Evolutionary conservation across 441 rosid species (phyloP).

Genomic region (Sinapis alba): DNA sequence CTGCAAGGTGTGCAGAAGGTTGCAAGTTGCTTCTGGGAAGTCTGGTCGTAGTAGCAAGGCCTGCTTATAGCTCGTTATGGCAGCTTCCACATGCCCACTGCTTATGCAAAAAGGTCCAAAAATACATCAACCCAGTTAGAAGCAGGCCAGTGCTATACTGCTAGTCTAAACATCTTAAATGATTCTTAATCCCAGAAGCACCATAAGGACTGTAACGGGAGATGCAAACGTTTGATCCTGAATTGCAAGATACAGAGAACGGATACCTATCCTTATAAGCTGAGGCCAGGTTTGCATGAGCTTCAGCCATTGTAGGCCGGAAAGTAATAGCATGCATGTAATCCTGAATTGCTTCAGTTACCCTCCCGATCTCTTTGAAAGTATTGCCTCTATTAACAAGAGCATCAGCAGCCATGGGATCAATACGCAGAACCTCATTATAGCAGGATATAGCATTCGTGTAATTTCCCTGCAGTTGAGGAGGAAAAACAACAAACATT

Average conservation of each 20-base stretch:
- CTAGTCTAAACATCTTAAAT: neutral
- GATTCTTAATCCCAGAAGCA: neutral
- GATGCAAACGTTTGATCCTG: neutral
- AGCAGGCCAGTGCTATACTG: constrained; percentile 1
- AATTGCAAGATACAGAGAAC: neutral
- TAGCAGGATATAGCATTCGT: constrained; percentile 98
- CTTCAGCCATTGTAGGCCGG: constrained; percentile 97
- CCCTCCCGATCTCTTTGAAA: constrained; percentile 95
- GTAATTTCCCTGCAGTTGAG: constrained; percentile 75
- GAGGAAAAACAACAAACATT: constrained; percentile 8
- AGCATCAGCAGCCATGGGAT: constrained; percentile 98
- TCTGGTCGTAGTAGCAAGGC: constrained; percentile 85
- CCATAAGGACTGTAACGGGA: neutral
- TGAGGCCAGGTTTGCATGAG: constrained; percentile 99
- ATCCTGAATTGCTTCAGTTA: constrained; percentile 95
- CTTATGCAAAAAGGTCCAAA: constrained; percentile 31
- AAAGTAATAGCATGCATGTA: constrained; percentile 79
- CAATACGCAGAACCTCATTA: constrained; percentile 96
- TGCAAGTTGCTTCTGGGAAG: constrained; percentile 99
- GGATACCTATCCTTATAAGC: constrained; percentile 97
- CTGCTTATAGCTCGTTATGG: constrained; percentile 92
- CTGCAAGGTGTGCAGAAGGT: constrained; percentile 95
- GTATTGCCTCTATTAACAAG: constrained; percentile 99
- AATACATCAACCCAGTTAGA: constrained; percentile 15
- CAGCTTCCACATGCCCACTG: constrained; percentile 96